phyloP scores from a whole-genome alignment of 441 rosid species.

The Eutrema salsugineum region DNA sequence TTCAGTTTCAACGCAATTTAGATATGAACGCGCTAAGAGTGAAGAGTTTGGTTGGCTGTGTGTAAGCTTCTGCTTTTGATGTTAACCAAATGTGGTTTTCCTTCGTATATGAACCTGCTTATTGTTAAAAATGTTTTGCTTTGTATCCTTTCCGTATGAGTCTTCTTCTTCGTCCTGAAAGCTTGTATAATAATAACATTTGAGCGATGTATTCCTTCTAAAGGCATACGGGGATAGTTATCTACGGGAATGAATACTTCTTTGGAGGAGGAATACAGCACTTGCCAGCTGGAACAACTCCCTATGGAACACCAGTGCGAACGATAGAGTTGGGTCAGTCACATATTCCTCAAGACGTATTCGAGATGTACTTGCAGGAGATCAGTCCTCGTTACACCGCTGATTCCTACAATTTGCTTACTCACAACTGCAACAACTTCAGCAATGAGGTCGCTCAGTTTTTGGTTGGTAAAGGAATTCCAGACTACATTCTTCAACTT shows the following conservation, averaged over 20 bases:
- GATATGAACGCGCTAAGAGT: background rate
- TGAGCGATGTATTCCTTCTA: background rate
- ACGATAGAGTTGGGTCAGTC: conserved; percentile 74
- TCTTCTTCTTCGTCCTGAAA: background rate
- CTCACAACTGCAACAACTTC: conserved; percentile 95
- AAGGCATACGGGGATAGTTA: conserved; percentile 95
- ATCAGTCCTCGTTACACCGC: conserved; percentile 87
- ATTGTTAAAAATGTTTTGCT: background rate
- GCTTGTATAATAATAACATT: background rate
- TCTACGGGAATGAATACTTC: conserved; percentile 76
- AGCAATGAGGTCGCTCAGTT: conserved; percentile 89
- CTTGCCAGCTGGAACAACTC: conserved; percentile 59
- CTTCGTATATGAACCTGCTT: background rate
- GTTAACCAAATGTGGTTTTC: background rate
- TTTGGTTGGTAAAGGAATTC: conserved; percentile 74
- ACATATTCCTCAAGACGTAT: conserved; percentile 79
- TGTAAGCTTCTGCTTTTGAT: background rate
- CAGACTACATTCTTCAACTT: conserved; percentile 80
- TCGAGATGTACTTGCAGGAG: conserved; percentile 81
- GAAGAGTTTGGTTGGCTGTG: background rate
- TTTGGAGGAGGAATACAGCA: conserved; percentile 94
- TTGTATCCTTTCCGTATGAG: background rate
- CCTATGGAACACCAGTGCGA: conserved; percentile 74
- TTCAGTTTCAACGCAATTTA: background rate
- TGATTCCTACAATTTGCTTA: conserved; percentile 70